These are phyloP conservation scores for Diplodia sapinea DNA, from an alignment of 2,329 filamentous ascomycete genomes.

Conservation along the genomic window DNA sequence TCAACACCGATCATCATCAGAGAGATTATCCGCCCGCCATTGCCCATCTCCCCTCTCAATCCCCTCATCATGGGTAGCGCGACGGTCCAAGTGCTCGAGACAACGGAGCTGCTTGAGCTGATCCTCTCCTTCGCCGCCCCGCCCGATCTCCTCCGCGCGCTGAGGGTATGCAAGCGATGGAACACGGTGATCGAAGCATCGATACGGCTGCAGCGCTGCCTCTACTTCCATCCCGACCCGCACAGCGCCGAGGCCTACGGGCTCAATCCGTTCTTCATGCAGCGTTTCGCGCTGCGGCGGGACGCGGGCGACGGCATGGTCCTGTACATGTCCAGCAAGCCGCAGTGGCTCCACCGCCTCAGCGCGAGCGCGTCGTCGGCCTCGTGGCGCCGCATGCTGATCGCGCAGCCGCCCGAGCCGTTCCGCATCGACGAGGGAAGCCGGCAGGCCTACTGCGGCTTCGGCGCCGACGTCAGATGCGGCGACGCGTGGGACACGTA, in stretches of 20 bases:
- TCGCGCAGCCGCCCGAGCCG: slow-evolving; percentile 17
- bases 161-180: slow-evolving; percentile 3
- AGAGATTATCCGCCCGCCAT: background rate
- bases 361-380: background rate
- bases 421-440: background rate
- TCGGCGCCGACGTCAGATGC: background rate
- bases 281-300: slow-evolving; percentile 8
- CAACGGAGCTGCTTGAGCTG: slow-evolving; percentile 16
- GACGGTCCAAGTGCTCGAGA: background rate
- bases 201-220: slow-evolving; percentile 6
- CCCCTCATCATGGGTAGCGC: background rate
- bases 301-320: background rate
- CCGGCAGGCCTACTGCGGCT: background rate
- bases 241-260: slow-evolving; percentile 1
- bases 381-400: slow-evolving; percentile 20
- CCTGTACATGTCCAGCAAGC: background rate
- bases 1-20: background rate
- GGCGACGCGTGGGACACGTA: background rate
- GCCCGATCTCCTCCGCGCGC: background rate
- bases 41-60: background rate
- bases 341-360: background rate
- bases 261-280: slow-evolving; percentile 18
- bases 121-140: slow-evolving; percentile 2
- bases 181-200: background rate
- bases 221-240: slow-evolving; percentile 1